phyloP scores from a whole-genome alignment of 192 early-diverging fungal genomes.

The Podila epigama region DNA sequence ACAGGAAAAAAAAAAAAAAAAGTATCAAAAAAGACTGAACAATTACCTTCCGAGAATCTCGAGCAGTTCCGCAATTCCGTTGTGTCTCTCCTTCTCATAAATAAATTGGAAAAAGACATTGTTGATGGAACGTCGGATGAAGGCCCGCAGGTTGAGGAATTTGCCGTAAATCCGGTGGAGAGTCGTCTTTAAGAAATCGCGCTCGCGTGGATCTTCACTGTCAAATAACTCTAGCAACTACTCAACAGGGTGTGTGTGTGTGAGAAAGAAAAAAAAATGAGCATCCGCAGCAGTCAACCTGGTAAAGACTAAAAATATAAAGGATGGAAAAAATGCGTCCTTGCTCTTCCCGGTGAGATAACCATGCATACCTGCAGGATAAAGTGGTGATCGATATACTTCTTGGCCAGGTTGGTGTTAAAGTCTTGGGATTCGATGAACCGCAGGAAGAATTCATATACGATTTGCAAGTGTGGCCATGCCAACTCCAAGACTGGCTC shows the following conservation, averaged over 20 bases:
- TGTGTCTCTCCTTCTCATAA: slow-evolving; percentile 96
- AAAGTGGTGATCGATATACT: slow-evolving; percentile 96
- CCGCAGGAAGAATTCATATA: slow-evolving; percentile 98
- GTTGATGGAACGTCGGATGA: slow-evolving; percentile 97
- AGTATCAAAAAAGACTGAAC: not conserved
- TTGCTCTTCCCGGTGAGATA: not conserved
- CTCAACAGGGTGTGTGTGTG: no score
- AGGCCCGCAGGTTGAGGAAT: slow-evolving; percentile 95
- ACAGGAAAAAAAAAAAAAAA: not conserved
- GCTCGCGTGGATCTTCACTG: slow-evolving; percentile 97
- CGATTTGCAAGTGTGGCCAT: slow-evolving; percentile 98
- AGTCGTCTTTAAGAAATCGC: slow-evolving; percentile 98
- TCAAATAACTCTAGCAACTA: slow-evolving; percentile 98
- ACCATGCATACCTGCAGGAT: slow-evolving; percentile 74
- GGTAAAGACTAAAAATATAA: not conserved
- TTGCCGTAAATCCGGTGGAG: slow-evolving; percentile 99
- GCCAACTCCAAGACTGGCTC: slow-evolving; percentile 96
- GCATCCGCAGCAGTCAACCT: not conserved
- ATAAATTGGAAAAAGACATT: slow-evolving; percentile 98
- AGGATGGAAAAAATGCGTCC: not conserved
- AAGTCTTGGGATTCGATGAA: slow-evolving; percentile 99
- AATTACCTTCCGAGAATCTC: slow-evolving; percentile 96
- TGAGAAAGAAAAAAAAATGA: slow-evolving; percentile 2
- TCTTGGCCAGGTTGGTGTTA: slow-evolving; percentile 94
- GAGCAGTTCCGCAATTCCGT: slow-evolving; percentile 97